phyloP scores from a whole-genome alignment of 345 rosid genomes.

The Aethionema arabicum region DNA sequence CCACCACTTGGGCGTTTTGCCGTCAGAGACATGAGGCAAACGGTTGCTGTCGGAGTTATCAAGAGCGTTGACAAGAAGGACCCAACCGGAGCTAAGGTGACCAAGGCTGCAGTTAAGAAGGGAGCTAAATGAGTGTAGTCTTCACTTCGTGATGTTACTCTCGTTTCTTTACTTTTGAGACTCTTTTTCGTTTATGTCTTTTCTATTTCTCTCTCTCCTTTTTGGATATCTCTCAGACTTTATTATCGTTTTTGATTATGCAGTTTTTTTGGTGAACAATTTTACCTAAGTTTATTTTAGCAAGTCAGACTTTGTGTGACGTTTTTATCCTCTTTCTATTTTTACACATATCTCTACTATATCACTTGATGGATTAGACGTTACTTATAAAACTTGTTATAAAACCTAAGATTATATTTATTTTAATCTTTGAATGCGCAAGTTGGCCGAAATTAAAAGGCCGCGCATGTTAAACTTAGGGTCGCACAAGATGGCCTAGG shows the following conservation, averaged over 20 bases:
- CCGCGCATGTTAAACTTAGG: too few relatives aligned
- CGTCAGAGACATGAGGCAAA: constrained; percentile 92
- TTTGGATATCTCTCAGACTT: constrained; percentile 25
- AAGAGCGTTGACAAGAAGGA: constrained; percentile 90
- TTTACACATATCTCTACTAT: too few relatives aligned
- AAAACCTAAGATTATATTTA: too few relatives aligned
- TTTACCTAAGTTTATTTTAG: constrained; percentile 1
- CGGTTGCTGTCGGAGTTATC: constrained; percentile 85
- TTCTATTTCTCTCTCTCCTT: constrained; percentile 20
- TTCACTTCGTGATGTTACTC: background rate
- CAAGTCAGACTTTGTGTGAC: background rate
- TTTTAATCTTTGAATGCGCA: too few relatives aligned
- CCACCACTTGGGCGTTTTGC: constrained; percentile 92
- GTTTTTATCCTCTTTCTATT: background rate
- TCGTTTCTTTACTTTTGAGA: background rate
- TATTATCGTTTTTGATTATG: constrained; percentile 20
- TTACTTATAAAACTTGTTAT: too few relatives aligned
- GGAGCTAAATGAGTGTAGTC: constrained; percentile 60
- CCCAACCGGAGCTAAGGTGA: constrained; percentile 76
- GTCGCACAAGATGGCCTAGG: too few relatives aligned
- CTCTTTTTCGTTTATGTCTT: constrained; percentile 1
- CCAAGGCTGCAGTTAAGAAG: constrained; percentile 88
- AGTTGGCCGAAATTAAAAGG: too few relatives aligned
- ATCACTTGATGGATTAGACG: too few relatives aligned
- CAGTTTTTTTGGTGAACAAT: constrained; percentile 19